Evolutionary conservation across 345 rosid genomes (phyloP).

Genomic region (Dipteronia sinensis): DNA sequence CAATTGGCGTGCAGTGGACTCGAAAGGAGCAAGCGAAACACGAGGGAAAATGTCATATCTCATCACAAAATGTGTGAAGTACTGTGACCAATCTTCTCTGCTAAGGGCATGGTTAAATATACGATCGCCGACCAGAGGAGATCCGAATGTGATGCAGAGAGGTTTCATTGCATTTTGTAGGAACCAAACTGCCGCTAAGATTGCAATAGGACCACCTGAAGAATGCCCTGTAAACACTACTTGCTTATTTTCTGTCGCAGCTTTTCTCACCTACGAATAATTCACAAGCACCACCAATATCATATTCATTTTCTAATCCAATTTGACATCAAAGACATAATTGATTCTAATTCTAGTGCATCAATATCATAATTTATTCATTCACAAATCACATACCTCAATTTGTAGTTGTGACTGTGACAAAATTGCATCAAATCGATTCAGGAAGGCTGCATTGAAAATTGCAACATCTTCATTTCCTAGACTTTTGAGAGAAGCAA

Average conservation of each 20-base stretch:
- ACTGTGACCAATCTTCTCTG: conserved; percentile 69
- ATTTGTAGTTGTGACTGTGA: conserved; percentile 21
- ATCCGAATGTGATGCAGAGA: conserved; percentile 76
- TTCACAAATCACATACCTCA: conserved; percentile 54
- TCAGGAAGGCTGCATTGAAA: conserved; percentile 66
- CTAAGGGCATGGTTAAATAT: conserved; percentile 65
- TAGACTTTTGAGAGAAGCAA: conserved; percentile 62
- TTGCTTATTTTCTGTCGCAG: conserved; percentile 33
- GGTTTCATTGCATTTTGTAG: conserved; percentile 40
- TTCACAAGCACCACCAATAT: neutral
- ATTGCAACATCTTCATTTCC: conserved; percentile 49
- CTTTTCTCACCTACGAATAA: conserved; percentile 49
- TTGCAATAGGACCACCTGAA: conserved; percentile 75
- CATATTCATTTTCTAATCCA: neutral
- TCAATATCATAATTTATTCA: too few relatives aligned
- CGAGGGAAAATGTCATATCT: conserved; percentile 76
- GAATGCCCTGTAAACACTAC: conserved; percentile 88
- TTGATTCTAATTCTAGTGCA: too few relatives aligned
- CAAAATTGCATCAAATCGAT: conserved; percentile 30
- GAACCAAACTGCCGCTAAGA: conserved; percentile 67
- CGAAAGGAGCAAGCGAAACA: conserved; percentile 54
- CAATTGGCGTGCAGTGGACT: conserved; percentile 33
- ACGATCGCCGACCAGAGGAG: conserved; percentile 71
- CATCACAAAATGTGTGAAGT: conserved; percentile 61
- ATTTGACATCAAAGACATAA: neutral